Percentiles rank a stretch among this genome's conserved stretches.
Evolutionary conservation across 2,329 filamentous ascomycete species (phyloP).

Genomic region (Colletotrichum chrysophilum): DNA sequence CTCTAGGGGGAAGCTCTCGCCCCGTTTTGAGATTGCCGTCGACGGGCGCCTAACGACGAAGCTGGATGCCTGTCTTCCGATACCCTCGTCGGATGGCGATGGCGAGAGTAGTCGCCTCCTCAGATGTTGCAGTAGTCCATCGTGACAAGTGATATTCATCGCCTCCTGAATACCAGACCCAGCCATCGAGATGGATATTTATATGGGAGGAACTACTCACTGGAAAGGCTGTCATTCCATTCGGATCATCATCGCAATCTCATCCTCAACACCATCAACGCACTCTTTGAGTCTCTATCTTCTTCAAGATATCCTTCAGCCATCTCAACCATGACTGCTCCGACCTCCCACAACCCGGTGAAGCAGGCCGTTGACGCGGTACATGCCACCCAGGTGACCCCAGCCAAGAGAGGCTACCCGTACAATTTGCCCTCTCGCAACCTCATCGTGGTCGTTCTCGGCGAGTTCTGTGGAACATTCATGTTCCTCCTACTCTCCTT

Average conservation of each 20-base stretch:
- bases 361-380: background rate
- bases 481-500: constrained; percentile 54
- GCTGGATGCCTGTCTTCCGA: background rate
- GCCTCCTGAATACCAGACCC: background rate
- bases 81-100: background rate
- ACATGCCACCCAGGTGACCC: background rate
- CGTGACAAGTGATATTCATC: background rate
- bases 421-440: constrained; percentile 28
- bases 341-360: background rate
- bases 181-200: background rate
- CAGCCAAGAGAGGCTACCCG: background rate
- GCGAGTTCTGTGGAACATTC: constrained; percentile 59
- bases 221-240: background rate
- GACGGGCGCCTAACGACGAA: background rate
- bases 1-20: background rate
- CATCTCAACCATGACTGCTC: background rate
- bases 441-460: constrained; percentile 43
- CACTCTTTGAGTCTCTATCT: background rate
- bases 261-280: background rate
- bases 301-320: background rate
- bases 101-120: background rate
- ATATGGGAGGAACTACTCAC: background rate
- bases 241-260: background rate
- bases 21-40: background rate
- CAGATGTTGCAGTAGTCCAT: background rate